A percentile compares a stretch with the other conserved stretches of the same genome.
phyloP scores from a whole-genome alignment of 257 asterid species.

The Striga asiatica region DNA sequence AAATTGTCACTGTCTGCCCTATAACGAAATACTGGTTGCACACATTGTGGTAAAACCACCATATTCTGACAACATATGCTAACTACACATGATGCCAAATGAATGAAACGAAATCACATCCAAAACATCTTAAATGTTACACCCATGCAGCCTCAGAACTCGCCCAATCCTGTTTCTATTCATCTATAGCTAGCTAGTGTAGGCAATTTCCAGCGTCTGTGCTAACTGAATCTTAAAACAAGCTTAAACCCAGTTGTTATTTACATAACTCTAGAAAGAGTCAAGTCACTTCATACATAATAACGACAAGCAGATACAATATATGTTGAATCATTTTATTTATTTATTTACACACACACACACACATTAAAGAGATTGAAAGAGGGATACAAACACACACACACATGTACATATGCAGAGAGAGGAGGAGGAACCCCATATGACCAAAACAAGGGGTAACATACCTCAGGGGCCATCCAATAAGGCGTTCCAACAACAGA shows the following conservation, averaged over 20 bases:
- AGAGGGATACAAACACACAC: not conserved
- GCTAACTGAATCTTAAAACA: conserved; percentile 4
- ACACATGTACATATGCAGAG: not conserved
- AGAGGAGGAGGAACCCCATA: conserved; percentile 1
- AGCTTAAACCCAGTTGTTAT: not conserved
- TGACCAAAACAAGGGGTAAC: not conserved
- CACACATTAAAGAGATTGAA: too few relatives aligned
- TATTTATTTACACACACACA: too few relatives aligned
- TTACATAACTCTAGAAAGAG: not conserved
- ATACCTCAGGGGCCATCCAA: conserved; percentile 99
- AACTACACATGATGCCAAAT: not conserved
- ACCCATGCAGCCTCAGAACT: not conserved
- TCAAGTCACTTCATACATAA: not conserved
- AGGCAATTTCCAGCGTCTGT: not conserved
- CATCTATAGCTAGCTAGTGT: not conserved
- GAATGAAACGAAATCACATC: not conserved
- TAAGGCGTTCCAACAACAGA: conserved; percentile 99
- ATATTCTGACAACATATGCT: too few relatives aligned
- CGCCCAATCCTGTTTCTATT: not conserved
- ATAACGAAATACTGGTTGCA: not conserved
- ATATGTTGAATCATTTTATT: conserved; percentile 2
- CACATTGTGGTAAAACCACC: not conserved
- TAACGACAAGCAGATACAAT: conserved; percentile 7
- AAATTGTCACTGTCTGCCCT: not conserved
- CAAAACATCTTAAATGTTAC: not conserved